Evolutionary conservation across 257 asterid genomes (phyloP).

Genomic region (Coffea canephora): DNA sequence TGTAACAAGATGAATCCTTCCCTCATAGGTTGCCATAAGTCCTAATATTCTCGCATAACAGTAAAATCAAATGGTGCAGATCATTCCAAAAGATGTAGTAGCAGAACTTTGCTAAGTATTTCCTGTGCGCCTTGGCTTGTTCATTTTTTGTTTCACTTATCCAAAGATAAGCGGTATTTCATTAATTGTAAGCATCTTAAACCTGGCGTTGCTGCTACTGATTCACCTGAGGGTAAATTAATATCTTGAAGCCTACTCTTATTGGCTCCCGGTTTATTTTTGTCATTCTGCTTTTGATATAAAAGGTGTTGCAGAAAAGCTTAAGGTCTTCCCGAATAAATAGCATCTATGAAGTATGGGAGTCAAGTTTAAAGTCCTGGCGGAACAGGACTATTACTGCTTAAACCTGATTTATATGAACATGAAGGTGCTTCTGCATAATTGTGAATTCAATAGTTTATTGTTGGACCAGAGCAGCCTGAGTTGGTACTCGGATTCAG

Average conservation of each 20-base stretch:
- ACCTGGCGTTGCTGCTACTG: neutral
- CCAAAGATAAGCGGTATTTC: neutral
- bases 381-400: neutral
- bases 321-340: too few relatives aligned
- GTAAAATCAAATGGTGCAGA: neutral
- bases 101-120: neutral
- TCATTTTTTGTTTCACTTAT: neutral
- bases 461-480: neutral
- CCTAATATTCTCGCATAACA: neutral
- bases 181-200: neutral
- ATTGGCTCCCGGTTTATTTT: neutral
- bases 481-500: neutral
- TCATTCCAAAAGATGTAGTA: neutral
- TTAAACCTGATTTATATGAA: too few relatives aligned
- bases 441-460: neutral
- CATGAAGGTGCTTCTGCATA: neutral
- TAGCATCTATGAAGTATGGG: neutral
- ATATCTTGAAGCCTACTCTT: neutral
- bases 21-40: neutral
- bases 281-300: neutral
- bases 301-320: too few relatives aligned
- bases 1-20: neutral
- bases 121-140: neutral
- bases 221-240: neutral
- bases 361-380: neutral